Evolutionary conservation across 1,284 basidiomycete species (phyloP), one percentile per base, ranked within the genome.

Genomic region (Cutaneotrichosporon sp.): DNA sequence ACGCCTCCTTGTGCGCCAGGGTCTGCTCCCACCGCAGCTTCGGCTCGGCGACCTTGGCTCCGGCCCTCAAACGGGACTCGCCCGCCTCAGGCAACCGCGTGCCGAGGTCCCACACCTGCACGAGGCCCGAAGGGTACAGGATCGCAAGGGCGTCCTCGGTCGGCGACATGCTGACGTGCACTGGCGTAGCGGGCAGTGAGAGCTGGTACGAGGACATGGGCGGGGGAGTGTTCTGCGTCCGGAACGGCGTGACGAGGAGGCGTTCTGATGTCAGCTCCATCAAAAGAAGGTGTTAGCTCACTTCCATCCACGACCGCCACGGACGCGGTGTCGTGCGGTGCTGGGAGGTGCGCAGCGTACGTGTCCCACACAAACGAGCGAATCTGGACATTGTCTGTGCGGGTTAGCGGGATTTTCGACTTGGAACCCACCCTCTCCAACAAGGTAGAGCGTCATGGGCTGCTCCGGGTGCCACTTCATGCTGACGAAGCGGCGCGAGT

Each of bases 291-390:
- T 2, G 5, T 17, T 35, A 38, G 77, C 85, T 60, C 68, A 92
- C 88, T 76, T 59, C 93, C 94, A 68, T 98, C 93, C n/a, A 91
- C 75, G 7, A 97, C 92, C 1, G 85, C 90, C 13, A 96, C 90
- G 8, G 84, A 81, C 1, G 90, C 93, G 1, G 88, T 87, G 69
- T 92, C 88, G 30, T 80, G 69, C 1, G 89, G 88, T 34, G 84
- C 82, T n/a, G 71, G 67, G 10, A 83, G 78, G 0, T 73, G 71
- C 5, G 89, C 87, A 2, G 77, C 70, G 49, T 81, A 85, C 0
- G 85, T 90, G 49, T 93, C 88, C 85, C 87, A 91, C 8, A 77
- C 76, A 56, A 91, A 89, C 0, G 76, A 78, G 44, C 84, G 80
- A 46, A 65, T 56, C 53, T 85, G 83, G 1, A 90, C 77, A 36